Base-by-base conservation (phyloP, 352 stramenopile genomes). In the Phytophthora nicotianae region DNA sequence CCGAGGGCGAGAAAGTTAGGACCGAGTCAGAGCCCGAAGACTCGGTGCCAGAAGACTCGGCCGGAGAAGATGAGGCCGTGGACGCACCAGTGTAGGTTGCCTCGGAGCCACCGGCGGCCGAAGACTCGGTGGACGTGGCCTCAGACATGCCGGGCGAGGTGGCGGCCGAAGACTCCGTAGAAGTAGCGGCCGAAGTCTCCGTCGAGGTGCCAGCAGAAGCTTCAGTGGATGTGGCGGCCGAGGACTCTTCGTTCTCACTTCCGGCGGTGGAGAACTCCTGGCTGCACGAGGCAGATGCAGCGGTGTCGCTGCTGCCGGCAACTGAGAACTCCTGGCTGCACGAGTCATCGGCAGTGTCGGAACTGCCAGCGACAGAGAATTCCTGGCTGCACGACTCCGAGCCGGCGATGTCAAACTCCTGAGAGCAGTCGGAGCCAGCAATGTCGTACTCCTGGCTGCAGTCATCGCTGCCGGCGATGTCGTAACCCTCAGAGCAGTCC, bases 1-100 rank as follows among this genome's bases (percentile, higher is more conserved):
- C 63, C 3, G 59, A 66, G 13, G 75, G 75, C 10, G 75, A 81
- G 48, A 80, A 61, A 1, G 76, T 85, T 20, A 83, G 56, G 2
- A 59, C 48, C 0, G 50, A 53, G 27, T 72, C 48, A 1, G 65
- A 58, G 20, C 32, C 54, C 19, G 71, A 65, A 26, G 51, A 41
- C 20, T 62, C 56, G 14, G 9, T 20, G 20, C 4, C 20, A 0
- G 19, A 17, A 4, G 43, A 23, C 16, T 43, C 5, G 14, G 42
- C 45, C 14, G 53, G 46, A 26, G 47, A 33, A 17, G 59, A 68
- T 5, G 61, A 58, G 33, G 23, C 45, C 16, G 62, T 58, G 14
- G 55, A 62, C 2, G 5, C 33, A 33, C 23, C 55, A 10, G 55
- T 62, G 0, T 46, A 55, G 5, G 54, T 62, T 21, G 48, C 58